phyloP scores from a whole-genome alignment of 2,329 filamentous ascomycete genomes.

The Pyrenochaeta sp. region DNA sequence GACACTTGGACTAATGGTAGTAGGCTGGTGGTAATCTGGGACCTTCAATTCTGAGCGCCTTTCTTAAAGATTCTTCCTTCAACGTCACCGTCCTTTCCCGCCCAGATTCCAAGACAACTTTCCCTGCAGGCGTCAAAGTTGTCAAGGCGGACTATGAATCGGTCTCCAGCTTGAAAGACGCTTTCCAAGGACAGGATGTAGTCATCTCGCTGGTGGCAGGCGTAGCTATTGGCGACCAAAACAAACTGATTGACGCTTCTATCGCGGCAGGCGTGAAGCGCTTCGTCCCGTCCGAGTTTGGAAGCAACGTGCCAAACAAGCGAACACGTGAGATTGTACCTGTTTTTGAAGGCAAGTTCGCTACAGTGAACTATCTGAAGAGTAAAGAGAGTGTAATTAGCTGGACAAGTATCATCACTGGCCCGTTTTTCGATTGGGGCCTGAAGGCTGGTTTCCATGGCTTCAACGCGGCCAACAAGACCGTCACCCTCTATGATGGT shows the following conservation, averaged over 20 bases:
- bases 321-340: conserved; percentile 55
- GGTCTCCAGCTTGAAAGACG: conserved; percentile 58
- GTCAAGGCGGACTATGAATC: conserved; percentile 59
- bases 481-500: conserved; percentile 64
- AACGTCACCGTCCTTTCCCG: conserved; percentile 66
- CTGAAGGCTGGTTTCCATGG: conserved; percentile 61
- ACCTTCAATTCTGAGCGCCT: conserved; percentile 50
- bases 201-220: conserved; percentile 60
- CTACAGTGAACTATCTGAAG: conserved; percentile 62
- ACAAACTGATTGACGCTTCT: conserved; percentile 65
- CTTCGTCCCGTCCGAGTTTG: conserved; percentile 70
- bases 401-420: conserved; percentile 63
- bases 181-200: conserved; percentile 66
- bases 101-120: conserved; percentile 52
- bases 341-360: conserved; percentile 61
- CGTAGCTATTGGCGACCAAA: conserved; percentile 55
- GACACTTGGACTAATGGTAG: conserved; percentile 13
- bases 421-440: conserved; percentile 67
- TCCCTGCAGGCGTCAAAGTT: conserved; percentile 53
- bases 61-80: conserved; percentile 56
- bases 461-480: conserved; percentile 60
- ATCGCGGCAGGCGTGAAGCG: conserved; percentile 67
- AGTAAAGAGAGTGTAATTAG: conserved; percentile 58
- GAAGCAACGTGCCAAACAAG: conserved; percentile 51
- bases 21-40: conserved; percentile 55